Base-by-base conservation (phyloP, 2,329 filamentous ascomycete species). In the Aspergillus floridensis region DNA sequence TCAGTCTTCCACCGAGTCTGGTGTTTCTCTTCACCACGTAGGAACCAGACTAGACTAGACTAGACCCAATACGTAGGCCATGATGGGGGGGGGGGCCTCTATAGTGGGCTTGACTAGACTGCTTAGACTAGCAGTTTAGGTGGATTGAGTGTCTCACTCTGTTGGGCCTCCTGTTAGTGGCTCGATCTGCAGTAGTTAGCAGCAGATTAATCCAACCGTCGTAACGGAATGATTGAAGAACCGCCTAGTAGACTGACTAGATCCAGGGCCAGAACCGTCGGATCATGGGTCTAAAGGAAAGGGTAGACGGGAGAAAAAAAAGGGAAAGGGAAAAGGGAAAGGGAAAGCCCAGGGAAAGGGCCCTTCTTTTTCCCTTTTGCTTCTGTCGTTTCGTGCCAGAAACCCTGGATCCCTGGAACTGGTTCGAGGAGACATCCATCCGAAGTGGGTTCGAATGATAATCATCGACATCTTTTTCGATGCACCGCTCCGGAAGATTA, bases 221-320 rank as follows among this genome's bases (percentile, higher is more conserved):
- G 53, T 55, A 55, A 46, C 38, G 53, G 53, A 55, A 47, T 47
- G 53, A 55, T 55, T 55, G 53, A 55, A 55, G 53, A 55, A 55
- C 22, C 32, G 44, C 44, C 53, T 32, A 47, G 44, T 46, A 46
- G 26, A 29, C 14, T 31, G 41, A 55, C 53, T 55, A 55, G 53
- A 55, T 35, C 53, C 53, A 55, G 53, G 53, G 53, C 53, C 53
- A 55, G 53, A 46, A 46, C 53, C 53, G 51, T 41, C 35, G 35
- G 51, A 41, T 26, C 51, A 38, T n/a, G 35, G 35, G 22, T 7
- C 10, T 6, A 11, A 26, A 44, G 10, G 11, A 24, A 41, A 53
- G 31, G 24, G 41, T 41, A n/a, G 41, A 44, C 3, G 12, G n/a
- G 22, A 35, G 21, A 11, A 32, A 41, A 26, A 53, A 19, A 24